A percentile compares a stretch with the other conserved stretches of the same genome.
These are phyloP conservation scores for Thelonectria olida DNA, from an alignment of 2,329 filamentous ascomycete species.

Conservation along the genomic window DNA sequence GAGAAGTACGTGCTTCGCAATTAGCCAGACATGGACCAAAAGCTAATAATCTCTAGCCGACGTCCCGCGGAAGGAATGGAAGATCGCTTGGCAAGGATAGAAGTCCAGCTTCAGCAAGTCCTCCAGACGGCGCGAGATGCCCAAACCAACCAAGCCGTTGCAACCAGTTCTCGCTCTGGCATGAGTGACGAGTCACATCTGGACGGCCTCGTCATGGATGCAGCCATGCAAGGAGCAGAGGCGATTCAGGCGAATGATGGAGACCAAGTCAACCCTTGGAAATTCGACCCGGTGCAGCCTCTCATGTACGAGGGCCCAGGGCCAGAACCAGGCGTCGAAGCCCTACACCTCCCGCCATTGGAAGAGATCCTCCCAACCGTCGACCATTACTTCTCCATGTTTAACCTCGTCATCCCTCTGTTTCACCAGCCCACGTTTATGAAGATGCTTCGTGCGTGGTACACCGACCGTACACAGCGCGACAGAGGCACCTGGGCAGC, in stretches of 20 bases:
- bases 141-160: neutral
- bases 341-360: slow-evolving; percentile 43
- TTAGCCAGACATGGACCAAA: neutral
- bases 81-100: slow-evolving; percentile 42
- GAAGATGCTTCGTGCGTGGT: slow-evolving; percentile 47
- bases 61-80: slow-evolving; percentile 29
- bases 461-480: slow-evolving; percentile 33
- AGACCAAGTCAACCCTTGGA: slow-evolving; percentile 17
- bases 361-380: slow-evolving; percentile 47
- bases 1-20: neutral
- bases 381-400: slow-evolving; percentile 48
- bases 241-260: neutral
- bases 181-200: neutral
- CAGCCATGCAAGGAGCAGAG: neutral
- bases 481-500: slow-evolving; percentile 47
- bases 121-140: slow-evolving; percentile 36
- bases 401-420: slow-evolving; percentile 49
- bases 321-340: slow-evolving; percentile 20
- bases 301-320: slow-evolving; percentile 28
- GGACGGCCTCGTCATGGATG: neutral
- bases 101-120: slow-evolving; percentile 44
- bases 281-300: slow-evolving; percentile 34
- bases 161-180: neutral
- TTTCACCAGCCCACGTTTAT: slow-evolving; percentile 50
- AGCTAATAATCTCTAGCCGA: slow-evolving; percentile 1